Percentiles rank a stretch among this genome's conserved stretches.
phyloP scores from a whole-genome alignment of 1,284 basidiomycete species.

The Puccinia coronata region DNA sequence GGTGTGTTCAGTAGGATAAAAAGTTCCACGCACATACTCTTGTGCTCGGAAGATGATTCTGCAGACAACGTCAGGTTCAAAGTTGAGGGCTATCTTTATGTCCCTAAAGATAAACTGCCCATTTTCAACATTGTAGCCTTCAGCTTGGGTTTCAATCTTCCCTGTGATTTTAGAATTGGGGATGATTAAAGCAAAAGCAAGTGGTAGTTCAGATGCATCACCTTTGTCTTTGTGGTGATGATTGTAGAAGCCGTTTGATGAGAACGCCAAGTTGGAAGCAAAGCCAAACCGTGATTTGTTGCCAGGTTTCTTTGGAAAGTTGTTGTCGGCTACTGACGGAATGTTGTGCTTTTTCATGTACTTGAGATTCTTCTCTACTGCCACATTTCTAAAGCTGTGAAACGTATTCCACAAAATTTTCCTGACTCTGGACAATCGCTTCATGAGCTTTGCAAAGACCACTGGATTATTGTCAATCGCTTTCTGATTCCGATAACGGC shows the following conservation, averaged over 20 bases:
- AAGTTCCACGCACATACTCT: too few relatives aligned
- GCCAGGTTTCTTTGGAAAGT: neutral
- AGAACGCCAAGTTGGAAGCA: too few relatives aligned
- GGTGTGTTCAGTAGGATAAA: neutral
- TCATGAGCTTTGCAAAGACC: neutral
- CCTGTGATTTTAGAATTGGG: conserved; percentile 12
- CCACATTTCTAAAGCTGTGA: neutral
- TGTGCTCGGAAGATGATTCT: conserved; percentile 1
- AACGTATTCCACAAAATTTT: conserved; percentile 11
- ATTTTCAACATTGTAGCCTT: conserved; percentile 13
- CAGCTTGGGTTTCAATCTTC: neutral
- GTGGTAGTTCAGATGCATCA: conserved; percentile 1
- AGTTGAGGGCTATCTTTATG: neutral
- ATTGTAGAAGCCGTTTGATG: conserved; percentile 5
- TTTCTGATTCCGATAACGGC: neutral
- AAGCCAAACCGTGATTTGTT: conserved; percentile 5
- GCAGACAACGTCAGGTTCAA: neutral
- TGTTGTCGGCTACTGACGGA: too few relatives aligned
- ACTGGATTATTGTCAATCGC: conserved; percentile 10
- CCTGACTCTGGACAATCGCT: neutral
- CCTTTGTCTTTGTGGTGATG: neutral
- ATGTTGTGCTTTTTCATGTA: conserved; percentile 10
- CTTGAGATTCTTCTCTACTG: neutral
- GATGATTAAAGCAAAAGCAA: conserved; percentile 1
- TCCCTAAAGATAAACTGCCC: too few relatives aligned